Conservation (phyloP, 2,329 filamentous ascomycete genomes). For the Diaporthe capsici region DNA sequence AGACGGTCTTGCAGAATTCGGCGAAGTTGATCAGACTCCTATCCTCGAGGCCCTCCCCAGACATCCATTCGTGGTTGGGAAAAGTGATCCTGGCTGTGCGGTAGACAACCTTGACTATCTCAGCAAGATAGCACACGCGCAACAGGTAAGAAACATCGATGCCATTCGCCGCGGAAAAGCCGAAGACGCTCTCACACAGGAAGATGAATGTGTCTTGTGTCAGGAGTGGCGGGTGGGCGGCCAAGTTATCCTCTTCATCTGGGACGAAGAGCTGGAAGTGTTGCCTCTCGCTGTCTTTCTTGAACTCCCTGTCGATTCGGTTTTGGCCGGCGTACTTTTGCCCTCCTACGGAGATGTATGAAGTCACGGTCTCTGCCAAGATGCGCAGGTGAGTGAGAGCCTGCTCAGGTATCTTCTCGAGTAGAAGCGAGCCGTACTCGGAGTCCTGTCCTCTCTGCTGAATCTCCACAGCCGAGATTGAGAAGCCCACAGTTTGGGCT, state of each 20-base stretch:
- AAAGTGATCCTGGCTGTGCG: conserved; percentile 69
- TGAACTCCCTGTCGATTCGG: conserved; percentile 76
- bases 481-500: conserved; percentile 80
- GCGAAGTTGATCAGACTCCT: conserved; percentile 68
- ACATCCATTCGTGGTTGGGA: conserved; percentile 55
- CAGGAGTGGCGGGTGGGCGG: conserved; percentile 66
- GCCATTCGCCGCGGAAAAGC: conserved; percentile 75
- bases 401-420: conserved; percentile 89
- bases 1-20: conserved; percentile 66
- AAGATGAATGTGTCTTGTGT: conserved; percentile 83
- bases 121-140: conserved; percentile 89
- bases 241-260: conserved; percentile 9
- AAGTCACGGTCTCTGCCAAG: conserved; percentile 87
- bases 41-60: conserved; percentile 48
- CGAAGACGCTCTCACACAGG: conserved; percentile 82
- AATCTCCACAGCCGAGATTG: conserved; percentile 91
- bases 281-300: conserved; percentile 77
- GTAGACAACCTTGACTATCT: conserved; percentile 86
- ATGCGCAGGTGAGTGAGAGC: conserved; percentile 89
- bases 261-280: conserved; percentile 80
- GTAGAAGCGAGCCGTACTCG: conserved; percentile 78
- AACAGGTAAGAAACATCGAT: conserved; percentile 85
- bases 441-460: conserved; percentile 88
- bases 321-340: conserved; percentile 73
- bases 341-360: conserved; percentile 84